Base-by-base conservation (phyloP, 2,329 filamentous ascomycete species). In the Penicillium aurantiogriseum region DNA sequence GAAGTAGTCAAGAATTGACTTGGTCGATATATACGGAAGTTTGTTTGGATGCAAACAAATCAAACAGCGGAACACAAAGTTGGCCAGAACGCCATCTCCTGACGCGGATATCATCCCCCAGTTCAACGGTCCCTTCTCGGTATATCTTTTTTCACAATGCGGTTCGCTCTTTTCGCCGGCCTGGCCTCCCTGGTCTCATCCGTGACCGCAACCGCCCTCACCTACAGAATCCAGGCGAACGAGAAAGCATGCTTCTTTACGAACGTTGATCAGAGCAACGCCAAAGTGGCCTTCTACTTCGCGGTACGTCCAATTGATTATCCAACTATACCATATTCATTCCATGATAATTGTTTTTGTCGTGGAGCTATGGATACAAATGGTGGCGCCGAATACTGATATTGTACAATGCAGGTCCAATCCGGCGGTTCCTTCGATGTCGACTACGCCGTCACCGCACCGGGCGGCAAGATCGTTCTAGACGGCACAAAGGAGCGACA, bases 231-330 rank as follows among this genome's bases (percentile, higher is more conserved):
- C 46, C 79, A 83, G 51, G 90, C 94, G 50, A 90, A 95, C 80
- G 94, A 97, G 82, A 92, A 90, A 78, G 91, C 94, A 59, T 99
- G 94, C 81, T 99, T 99, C 85, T 97, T 90, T 76, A 85, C 90
- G 56, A 81, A 86, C 66, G 88, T 93, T 54, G 86, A 92, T 63
- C 85, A 89, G 73, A 83, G 85, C 74, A 88, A 88, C 67, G 86
- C 90, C 69, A 99, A 99, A 85, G 83, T 99, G 66, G 92, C 94
- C 49, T 99, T 99, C 74, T 99, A 99, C 81, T 99, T 99, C 79
- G 95, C 94, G 59, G 94, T 99, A 80, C 65, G 88, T 79, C 52
- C 57, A 31, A 44, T 49, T n/a, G 36, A 17, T 19, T 23, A n/a
- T 27, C n/a, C n/a, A 10, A 17, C 46, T 43, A 46, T n/a, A 25